Evolutionary conservation across 2,329 filamentous ascomycete species (phyloP).

Genomic region (Pseudocercospora fuligena): DNA sequence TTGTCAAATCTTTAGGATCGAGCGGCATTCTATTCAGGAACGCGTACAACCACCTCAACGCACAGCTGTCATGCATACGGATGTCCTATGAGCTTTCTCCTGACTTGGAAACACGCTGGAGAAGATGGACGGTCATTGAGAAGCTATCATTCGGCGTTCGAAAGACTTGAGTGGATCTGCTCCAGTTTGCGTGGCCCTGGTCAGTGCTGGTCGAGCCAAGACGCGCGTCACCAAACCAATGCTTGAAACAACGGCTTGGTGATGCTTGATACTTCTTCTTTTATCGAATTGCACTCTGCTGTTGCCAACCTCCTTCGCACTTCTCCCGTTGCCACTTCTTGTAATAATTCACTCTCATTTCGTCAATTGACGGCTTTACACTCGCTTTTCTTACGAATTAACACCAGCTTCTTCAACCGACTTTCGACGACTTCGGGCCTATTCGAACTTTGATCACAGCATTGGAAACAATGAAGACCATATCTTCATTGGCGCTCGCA

Average conservation of each 20-base stretch:
- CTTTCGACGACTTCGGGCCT: neutral
- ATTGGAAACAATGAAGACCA: constrained; percentile 17
- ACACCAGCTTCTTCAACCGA: neutral
- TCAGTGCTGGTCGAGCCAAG: constrained; percentile 4
- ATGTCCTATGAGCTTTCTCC: neutral
- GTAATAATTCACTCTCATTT: constrained; percentile 11
- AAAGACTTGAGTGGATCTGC: constrained; percentile 3
- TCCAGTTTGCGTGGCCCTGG: constrained; percentile 1
- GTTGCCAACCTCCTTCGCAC: neutral
- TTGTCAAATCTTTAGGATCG: neutral
- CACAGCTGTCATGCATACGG: neutral
- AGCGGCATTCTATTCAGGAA: neutral
- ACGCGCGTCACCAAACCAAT: constrained; percentile 10
- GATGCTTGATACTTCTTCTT: constrained; percentile 14
- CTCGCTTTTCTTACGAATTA: constrained; percentile 8
- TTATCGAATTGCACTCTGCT: neutral
- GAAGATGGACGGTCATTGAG: neutral
- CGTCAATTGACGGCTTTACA: neutral
- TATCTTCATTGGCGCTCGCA: constrained; percentile 39
- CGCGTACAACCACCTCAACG: neutral
- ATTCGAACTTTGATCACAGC: neutral
- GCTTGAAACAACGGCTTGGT: constrained; percentile 15
- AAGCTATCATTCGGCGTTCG: neutral
- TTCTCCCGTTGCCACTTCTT: neutral
- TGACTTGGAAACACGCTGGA: neutral